phyloP scores from a whole-genome alignment of 2,329 filamentous ascomycete species.

The Xylaria sp. region DNA sequence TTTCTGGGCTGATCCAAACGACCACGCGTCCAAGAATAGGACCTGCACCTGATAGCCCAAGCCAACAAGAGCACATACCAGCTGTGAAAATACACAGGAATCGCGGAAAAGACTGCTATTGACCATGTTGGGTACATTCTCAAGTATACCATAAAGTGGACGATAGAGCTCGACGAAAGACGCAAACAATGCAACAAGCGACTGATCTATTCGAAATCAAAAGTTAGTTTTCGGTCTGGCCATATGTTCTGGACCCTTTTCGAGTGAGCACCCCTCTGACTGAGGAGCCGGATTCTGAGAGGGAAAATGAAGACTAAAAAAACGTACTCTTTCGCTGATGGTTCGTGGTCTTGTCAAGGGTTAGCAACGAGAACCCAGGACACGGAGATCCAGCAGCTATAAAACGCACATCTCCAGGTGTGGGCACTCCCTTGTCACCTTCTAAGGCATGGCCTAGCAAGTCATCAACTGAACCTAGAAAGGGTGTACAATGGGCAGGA shows the following conservation, averaged over 20 bases:
- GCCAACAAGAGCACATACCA: constrained; percentile 77
- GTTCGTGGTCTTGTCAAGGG: constrained; percentile 63
- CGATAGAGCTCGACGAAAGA: constrained; percentile 79
- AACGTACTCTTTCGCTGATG: constrained; percentile 63
- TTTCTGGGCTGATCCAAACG: constrained; percentile 71
- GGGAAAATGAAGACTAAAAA: neutral
- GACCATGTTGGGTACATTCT: constrained; percentile 79
- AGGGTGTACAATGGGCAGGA: constrained; percentile 60
- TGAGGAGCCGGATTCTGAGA: neutral
- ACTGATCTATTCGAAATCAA: constrained; percentile 61
- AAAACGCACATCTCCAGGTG: constrained; percentile 72
- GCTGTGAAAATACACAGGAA: constrained; percentile 76
- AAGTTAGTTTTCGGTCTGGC: constrained; percentile 1
- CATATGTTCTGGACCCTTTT: neutral
- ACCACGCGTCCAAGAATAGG: constrained; percentile 75
- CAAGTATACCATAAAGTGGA: constrained; percentile 78
- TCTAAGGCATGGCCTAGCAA: constrained; percentile 66
- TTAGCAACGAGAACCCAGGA: constrained; percentile 76
- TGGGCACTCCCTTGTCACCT: constrained; percentile 62
- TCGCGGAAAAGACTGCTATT: constrained; percentile 56
- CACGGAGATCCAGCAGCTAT: constrained; percentile 81
- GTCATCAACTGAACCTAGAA: constrained; percentile 77
- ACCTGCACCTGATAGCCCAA: constrained; percentile 80
- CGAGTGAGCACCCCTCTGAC: neutral
- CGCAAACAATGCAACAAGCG: constrained; percentile 79